A percentile compares a stretch with the other conserved stretches of the same genome.
Conservation (phyloP, 805 yeast species). For the Saturnispora galanensis region DNA sequence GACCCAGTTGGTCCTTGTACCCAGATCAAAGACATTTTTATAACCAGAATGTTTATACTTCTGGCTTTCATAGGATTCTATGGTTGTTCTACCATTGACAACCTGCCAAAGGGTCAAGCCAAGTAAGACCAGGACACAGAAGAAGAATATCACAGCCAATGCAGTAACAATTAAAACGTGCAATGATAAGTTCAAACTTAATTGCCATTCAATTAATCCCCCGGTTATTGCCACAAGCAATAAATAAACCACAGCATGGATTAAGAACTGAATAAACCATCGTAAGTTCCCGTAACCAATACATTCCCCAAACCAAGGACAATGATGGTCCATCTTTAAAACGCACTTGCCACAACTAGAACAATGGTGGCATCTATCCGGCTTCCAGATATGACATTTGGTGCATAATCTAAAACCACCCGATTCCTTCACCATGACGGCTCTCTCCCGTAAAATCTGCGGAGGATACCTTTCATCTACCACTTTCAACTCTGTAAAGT, state of each 20-base stretch:
- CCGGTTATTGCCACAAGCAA: conserved; percentile 32
- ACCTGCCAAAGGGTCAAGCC: conserved; percentile 52
- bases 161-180: conserved; percentile 53
- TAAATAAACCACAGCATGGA: conserved; percentile 43
- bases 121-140: conserved; percentile 50
- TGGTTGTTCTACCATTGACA: conserved; percentile 61
- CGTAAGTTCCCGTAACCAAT: conserved; percentile 78
- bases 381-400: conserved; percentile 48
- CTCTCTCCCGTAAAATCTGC: conserved; percentile 28
- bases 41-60: conserved; percentile 35
- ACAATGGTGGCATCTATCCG: conserved; percentile 52
- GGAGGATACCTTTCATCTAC: conserved; percentile 29
- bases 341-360: conserved; percentile 39
- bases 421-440: conserved; percentile 39
- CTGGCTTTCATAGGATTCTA: conserved; percentile 58
- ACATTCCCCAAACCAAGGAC: conserved; percentile 90
- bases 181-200: conserved; percentile 34
- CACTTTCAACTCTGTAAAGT: conserved; percentile 13
- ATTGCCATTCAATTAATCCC: conserved; percentile 35
- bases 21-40: conserved; percentile 63
- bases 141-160: conserved; percentile 39
- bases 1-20: conserved; percentile 50
- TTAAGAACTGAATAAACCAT: conserved; percentile 63
- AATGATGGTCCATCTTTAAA: conserved; percentile 49
- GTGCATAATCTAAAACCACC: conserved; percentile 55